Percentiles rank a stretch among this genome's conserved stretches.
Evolutionary conservation across 129 eudicot species (phyloP).

Genomic region (Centrapalus pauciflorus): DNA sequence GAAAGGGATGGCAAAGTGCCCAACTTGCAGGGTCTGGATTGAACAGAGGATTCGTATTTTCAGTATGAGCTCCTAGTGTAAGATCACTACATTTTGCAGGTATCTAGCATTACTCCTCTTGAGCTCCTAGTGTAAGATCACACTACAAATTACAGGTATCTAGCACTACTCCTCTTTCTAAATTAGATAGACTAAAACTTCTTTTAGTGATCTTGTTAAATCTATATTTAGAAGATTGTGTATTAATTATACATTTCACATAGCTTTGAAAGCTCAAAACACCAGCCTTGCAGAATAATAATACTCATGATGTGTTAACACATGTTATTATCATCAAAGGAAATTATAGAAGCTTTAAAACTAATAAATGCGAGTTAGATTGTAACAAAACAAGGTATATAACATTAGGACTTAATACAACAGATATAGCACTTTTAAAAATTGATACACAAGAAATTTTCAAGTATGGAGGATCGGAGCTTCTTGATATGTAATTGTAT

Average conservation of each 20-base stretch:
- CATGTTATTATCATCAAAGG: neutral
- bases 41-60: slow-evolving; percentile 24
- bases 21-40: neutral
- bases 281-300: too few species aligned
- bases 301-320: neutral
- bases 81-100: neutral
- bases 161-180: neutral
- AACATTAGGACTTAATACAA: too few species aligned
- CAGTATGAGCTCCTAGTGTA: slow-evolving; percentile 4
- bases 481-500: too few species aligned
- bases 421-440: neutral
- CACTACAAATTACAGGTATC: neutral
- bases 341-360: too few species aligned
- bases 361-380: too few species aligned
- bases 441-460: neutral
- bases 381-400: too few species aligned
- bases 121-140: neutral
- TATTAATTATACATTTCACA: too few species aligned
- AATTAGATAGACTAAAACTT: neutral
- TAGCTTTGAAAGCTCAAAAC: too few species aligned
- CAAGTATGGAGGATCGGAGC: too few species aligned
- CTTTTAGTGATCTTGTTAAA: neutral
- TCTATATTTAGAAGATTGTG: too few species aligned
- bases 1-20: slow-evolving; percentile 14
- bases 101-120: too few species aligned